phyloP scores from a whole-genome alignment of 257 asterid genomes.

The Mentha longifolia region DNA sequence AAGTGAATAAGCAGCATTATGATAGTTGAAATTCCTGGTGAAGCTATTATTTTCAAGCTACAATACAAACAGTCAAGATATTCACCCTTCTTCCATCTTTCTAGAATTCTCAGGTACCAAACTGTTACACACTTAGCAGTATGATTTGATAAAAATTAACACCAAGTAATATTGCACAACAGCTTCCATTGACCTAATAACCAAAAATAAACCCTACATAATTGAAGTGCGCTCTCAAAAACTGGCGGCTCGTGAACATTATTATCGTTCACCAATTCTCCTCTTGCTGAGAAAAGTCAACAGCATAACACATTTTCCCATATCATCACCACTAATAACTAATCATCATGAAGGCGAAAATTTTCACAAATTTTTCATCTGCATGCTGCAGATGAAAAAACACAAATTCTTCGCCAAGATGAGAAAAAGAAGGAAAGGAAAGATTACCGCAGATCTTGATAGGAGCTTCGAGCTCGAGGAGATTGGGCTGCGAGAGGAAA shows the following conservation, averaged over 20 bases:
- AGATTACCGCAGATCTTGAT: conserved; percentile 92
- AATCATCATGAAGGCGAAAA: not conserved
- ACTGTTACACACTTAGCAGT: not conserved
- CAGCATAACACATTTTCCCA: conserved; percentile 8
- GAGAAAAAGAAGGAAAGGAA: conserved; percentile 2
- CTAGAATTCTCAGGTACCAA: conserved; percentile 16
- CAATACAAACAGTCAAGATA: not conserved
- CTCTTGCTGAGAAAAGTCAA: conserved; percentile 8
- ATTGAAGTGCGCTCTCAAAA: not conserved
- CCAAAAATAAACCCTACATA: conserved; percentile 4
- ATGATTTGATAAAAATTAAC: not conserved
- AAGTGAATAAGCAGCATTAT: not conserved
- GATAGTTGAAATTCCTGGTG: conserved; percentile 5
- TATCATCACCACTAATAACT: conserved; percentile 7
- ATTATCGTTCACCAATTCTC: not conserved
- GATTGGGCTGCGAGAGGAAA: conserved; percentile 90
- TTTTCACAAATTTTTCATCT: too few species aligned
- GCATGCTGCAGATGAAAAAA: conserved; percentile 16
- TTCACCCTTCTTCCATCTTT: conserved; percentile 3
- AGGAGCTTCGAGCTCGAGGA: conserved; percentile 95
- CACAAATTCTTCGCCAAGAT: conserved; percentile 1
- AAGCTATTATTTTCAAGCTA: not conserved
- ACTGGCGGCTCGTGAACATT: not conserved
- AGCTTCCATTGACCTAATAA: conserved; percentile 19
- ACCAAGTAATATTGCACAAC: not conserved